Evolutionary conservation across 2,329 filamentous ascomycete genomes (phyloP), one percentile per base, ranked within the genome.

Genomic region (Zymoseptoria passerinii): DNA sequence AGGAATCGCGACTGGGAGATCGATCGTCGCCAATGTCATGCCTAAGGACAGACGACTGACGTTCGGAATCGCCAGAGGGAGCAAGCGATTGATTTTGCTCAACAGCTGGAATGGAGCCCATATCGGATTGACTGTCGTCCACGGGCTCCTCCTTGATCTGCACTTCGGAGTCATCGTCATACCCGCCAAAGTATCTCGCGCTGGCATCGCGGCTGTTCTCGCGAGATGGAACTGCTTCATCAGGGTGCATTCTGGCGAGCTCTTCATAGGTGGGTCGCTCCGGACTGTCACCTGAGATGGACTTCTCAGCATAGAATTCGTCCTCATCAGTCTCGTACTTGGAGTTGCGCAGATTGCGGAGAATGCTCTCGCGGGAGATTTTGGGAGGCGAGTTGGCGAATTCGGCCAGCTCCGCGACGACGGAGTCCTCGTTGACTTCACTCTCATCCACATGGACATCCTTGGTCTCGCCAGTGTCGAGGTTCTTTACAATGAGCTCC

Each of bases 361-460:
- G 78, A 66, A 97, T 97, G 0, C 92, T 96, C 71, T 97, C 94
- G 44, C 92, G 84, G 8, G 92, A 96, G 69, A 97, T 95, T 56
- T 87, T 87, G 9, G 88, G 89, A 13, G 87, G 72, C 16, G 71
- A 73, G 19, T 71, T 70, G 5, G 72, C 71, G 20, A 71, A 70
- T 48, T 70, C 69, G 13, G 64, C 63, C 28, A 72, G 59, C 40
- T 71, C 68, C n/a, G 59, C 66, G 20, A 70, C 55, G 9, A 70
- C 59, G 28, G 72, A 70, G 23, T 73, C 71, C 10, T 76, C 73
- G 20, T 74, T 64, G 7, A 63, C 60, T 23, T 62, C 63, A 10
- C 56, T 59, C 29, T 65, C 58, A 4, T 64, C 59, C 28, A 63
- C 63, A 3, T 59, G 57, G 8, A 67, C 49, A 29, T 63, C 63